A percentile compares a stretch with the other conserved stretches of the same genome.
Evolutionary conservation across 148 eudicot species (phyloP).

Genomic region (Linanthus parryae): DNA sequence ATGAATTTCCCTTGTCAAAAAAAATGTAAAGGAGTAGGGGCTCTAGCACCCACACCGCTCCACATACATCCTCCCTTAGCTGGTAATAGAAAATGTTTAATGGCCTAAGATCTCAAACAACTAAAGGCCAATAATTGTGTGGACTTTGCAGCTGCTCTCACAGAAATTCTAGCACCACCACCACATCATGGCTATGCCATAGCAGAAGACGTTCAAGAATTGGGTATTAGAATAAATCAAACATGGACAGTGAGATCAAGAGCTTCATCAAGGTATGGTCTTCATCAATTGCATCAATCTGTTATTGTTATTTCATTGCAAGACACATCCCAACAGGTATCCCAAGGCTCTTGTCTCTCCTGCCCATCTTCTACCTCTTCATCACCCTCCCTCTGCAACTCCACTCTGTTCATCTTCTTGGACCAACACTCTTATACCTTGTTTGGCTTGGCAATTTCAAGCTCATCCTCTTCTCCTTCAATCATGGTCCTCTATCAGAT

Average conservation of each 20-base stretch:
- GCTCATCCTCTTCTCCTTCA: constrained; percentile 51
- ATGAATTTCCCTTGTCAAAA: no score
- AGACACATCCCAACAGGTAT: constrained; percentile 39
- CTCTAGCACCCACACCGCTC: no score
- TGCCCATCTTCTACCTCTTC: constrained; percentile 60
- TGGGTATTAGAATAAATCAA: no score
- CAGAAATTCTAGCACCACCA: no score
- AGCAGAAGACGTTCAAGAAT: no score
- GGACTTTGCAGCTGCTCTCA: no score
- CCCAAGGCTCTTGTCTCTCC: constrained; percentile 38
- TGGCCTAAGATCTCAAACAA: no score
- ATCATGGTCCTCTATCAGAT: constrained; percentile 26
- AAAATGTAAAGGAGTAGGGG: no score
- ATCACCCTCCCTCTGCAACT: constrained; percentile 46
- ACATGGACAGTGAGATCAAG: constrained; percentile 26
- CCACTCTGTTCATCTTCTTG: constrained; percentile 29
- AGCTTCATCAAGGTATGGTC: constrained; percentile 30
- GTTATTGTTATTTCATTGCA: constrained; percentile 23
- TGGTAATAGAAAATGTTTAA: no score
- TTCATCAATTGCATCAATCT: constrained; percentile 17
- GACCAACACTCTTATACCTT: constrained; percentile 36
- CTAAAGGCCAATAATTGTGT: no score
- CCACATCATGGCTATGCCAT: no score
- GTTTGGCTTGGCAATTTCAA: constrained; percentile 60
- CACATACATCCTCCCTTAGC: no score